A percentile compares a stretch with the other conserved stretches of the same genome.
These are phyloP conservation scores for Rhodamnia rubescens DNA, from an alignment of 345 rosid species.

Conservation along the genomic window DNA sequence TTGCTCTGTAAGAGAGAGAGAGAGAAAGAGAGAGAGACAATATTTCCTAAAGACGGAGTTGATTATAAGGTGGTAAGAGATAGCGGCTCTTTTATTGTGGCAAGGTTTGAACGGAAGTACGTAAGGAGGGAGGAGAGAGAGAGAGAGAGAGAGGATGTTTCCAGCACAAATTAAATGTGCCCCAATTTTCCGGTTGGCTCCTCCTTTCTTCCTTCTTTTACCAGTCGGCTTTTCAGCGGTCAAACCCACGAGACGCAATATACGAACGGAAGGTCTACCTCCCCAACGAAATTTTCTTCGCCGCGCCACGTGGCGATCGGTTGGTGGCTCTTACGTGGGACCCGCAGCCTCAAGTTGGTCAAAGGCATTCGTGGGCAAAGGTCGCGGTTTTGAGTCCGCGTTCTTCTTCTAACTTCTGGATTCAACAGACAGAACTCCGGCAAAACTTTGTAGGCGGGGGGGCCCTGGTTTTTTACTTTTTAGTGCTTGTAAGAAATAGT, in stretches of 20 bases:
- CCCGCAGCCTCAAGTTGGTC: not conserved
- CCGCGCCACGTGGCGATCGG: not conserved
- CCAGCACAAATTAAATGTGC: not conserved
- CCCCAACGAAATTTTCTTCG: not conserved
- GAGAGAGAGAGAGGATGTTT: not conserved
- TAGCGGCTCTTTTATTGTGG: not conserved
- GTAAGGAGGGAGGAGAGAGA: not conserved
- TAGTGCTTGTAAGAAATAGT: not conserved
- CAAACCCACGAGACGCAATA: not conserved
- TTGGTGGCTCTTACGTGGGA: not conserved
- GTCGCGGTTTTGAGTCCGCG: not conserved
- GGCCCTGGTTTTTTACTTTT: not conserved
- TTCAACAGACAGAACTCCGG: not conserved
- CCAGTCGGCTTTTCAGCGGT: not conserved
- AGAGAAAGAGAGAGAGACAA: not conserved
- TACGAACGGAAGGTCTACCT: not conserved
- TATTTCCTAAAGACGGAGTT: not conserved
- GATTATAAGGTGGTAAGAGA: slow-evolving; percentile 1
- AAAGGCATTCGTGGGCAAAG: not conserved
- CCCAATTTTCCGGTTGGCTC: not conserved
- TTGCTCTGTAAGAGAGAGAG: not conserved
- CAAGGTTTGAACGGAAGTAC: not conserved
- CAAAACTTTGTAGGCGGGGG: not conserved
- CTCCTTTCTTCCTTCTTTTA: not conserved
- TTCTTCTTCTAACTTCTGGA: not conserved